Base-by-base conservation (phyloP, 106 monocot species). In the Allium sativum region DNA sequence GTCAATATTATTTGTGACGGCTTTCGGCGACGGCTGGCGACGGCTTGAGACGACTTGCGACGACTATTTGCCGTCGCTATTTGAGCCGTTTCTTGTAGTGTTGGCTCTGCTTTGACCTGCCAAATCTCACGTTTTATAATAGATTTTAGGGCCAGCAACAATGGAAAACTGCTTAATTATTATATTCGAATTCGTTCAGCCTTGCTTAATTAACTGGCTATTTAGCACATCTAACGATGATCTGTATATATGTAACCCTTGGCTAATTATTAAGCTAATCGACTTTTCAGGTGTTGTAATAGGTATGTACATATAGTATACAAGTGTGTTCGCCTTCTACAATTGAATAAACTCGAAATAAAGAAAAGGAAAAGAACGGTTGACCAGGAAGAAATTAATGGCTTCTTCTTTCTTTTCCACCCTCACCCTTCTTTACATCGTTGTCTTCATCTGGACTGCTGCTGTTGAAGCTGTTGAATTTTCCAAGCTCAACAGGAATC, bases 401-500 rank as follows among this genome's bases (percentile, higher is more conserved):
- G 31, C 50, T 19, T 52, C 66, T 51, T 12, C 14, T 9, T 41
- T 15, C 16, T 43, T 40, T 51, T 8, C 62, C 9, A 45, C 45
- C 44, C 44, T 75, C 31, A 16, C 78, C 48, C 44, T 71, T 12
- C 12, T 70, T 12, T 52, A 44, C 50, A 48, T 48, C 14, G 58
- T 59, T 4, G 70, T 31, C 31, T 31, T 31, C 31, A 31, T 31
- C 2, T 31, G 62, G 15, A 41, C 67, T 42, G 68, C n/a, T 55
- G 19, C 62, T 45, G 41, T 63, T 14, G 78, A 58, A 65, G 64
- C 54, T 14, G 81, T 73, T 15, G 52, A 56, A 51, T 84, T 89
- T 64, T 73, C 78, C 48, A 16, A 72, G 42, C 89, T 89, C 10
- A 51, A 45, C 14, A 21, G 45, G 17, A 73, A 74, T 51, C 84